phyloP scores from a whole-genome alignment of 805 yeast species.

The Cephaloascus fragrans region DNA sequence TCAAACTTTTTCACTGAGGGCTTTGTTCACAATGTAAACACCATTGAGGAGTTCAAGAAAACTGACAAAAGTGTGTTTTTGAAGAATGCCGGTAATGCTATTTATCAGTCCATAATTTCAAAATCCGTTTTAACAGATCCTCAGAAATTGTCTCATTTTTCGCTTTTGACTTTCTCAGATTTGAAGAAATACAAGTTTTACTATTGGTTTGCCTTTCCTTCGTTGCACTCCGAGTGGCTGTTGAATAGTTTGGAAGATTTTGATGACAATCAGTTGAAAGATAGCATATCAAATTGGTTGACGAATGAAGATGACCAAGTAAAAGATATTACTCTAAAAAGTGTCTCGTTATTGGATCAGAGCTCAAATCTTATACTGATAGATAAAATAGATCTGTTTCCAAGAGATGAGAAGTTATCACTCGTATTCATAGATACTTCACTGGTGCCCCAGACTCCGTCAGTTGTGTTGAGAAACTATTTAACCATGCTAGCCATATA shows the following conservation, averaged over 20 bases:
- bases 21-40: slow-evolving; percentile 52
- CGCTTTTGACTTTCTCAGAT: slow-evolving; percentile 69
- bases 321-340: background rate
- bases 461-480: slow-evolving; percentile 50
- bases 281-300: background rate
- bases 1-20: slow-evolving; percentile 21
- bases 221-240: slow-evolving; percentile 44
- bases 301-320: background rate
- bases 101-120: slow-evolving; percentile 16
- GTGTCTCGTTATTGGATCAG: too few relatives aligned
- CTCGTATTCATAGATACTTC: slow-evolving; percentile 25
- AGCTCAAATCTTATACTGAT: too few relatives aligned
- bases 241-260: slow-evolving; percentile 1
- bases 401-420: slow-evolving; percentile 1
- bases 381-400: too few relatives aligned
- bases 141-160: slow-evolving; percentile 28
- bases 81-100: slow-evolving; percentile 11
- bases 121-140: slow-evolving; percentile 28
- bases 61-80: slow-evolving; percentile 55
- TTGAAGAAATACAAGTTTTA: slow-evolving; percentile 79
- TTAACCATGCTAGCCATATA: slow-evolving; percentile 32
- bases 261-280: slow-evolving; percentile 1
- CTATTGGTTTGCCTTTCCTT: slow-evolving; percentile 86
- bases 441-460: slow-evolving; percentile 23
- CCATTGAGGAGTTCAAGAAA: slow-evolving; percentile 74